A percentile compares a stretch with the other conserved stretches of the same genome.
Conservation (phyloP, 768 basidiomycete genomes). For the Lenzites betulinus region DNA sequence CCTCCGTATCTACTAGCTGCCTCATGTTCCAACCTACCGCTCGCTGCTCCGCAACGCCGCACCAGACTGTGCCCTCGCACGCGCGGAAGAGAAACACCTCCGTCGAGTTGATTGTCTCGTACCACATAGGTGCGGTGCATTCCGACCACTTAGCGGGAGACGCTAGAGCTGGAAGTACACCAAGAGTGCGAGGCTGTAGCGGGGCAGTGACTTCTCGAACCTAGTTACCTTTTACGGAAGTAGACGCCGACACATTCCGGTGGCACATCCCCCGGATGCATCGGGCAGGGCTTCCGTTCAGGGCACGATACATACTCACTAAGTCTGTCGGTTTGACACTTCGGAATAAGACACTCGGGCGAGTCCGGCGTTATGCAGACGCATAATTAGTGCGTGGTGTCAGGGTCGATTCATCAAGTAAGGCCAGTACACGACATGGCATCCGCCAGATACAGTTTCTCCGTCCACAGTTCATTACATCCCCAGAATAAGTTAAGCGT, state of each 20-base stretch:
- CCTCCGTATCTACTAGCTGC: neutral
- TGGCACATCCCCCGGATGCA: conserved; percentile 5
- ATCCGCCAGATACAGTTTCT: neutral
- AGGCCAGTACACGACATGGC: neutral
- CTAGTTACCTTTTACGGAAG: conserved; percentile 19
- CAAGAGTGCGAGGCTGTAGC: conserved; percentile 10
- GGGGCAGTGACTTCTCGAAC: conserved; percentile 21
- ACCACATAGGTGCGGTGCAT: conserved; percentile 9
- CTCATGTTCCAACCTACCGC: conserved; percentile 13
- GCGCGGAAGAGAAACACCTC: conserved; percentile 14
- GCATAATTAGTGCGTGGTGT: neutral
- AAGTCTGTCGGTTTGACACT: neutral
- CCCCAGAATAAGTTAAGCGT: neutral
- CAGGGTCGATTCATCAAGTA: neutral
- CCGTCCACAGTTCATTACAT: neutral
- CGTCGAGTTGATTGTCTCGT: conserved; percentile 3
- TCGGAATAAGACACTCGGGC: neutral
- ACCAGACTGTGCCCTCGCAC: neutral
- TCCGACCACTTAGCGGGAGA: conserved; percentile 1
- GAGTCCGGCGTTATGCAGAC: neutral
- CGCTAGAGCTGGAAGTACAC: conserved; percentile 3
- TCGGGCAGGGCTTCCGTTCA: neutral
- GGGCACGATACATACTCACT: neutral
- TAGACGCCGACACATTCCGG: conserved; percentile 11
- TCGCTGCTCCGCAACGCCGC: neutral